A percentile compares a stretch with the other conserved stretches of the same genome.
Conservation (phyloP, 805 yeast species). For the Kluyveromyces wickerhamii region DNA sequence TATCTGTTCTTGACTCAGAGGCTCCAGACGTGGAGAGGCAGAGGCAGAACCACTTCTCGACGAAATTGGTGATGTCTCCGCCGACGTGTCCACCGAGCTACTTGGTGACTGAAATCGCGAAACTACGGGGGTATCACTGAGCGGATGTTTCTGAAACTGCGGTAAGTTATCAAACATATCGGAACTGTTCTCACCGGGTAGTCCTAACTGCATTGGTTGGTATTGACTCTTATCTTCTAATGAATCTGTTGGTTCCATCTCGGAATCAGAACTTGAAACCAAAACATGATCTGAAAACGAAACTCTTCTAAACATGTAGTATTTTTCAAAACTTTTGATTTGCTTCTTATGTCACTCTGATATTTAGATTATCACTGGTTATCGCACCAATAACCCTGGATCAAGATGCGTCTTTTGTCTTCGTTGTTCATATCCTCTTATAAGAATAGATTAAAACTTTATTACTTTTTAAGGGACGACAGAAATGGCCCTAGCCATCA, state of each 20-base stretch:
- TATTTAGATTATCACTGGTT: too few species aligned
- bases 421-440: too few species aligned
- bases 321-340: too few species aligned
- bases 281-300: slow-evolving; percentile 14
- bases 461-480: too few species aligned
- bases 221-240: slow-evolving; percentile 5
- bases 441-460: too few species aligned
- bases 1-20: neutral
- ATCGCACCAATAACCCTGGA: too few species aligned
- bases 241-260: slow-evolving; percentile 16
- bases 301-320: slow-evolving; percentile 16
- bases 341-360: too few species aligned
- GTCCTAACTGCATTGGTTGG: slow-evolving; percentile 14
- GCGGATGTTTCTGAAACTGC: slow-evolving; percentile 61
- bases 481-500: too few species aligned
- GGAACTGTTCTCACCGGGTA: slow-evolving; percentile 7
- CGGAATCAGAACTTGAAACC: slow-evolving; percentile 18
- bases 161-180: slow-evolving; percentile 28
- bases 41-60: slow-evolving; percentile 10
- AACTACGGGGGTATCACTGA: slow-evolving; percentile 66
- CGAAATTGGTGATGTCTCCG: slow-evolving; percentile 24
- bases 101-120: slow-evolving; percentile 51
- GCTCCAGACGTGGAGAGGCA: neutral
- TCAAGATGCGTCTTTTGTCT: too few species aligned
- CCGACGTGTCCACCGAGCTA: slow-evolving; percentile 27